Conservation (phyloP, 2,329 filamentous ascomycete species). For the Hypoxylon sp. region DNA sequence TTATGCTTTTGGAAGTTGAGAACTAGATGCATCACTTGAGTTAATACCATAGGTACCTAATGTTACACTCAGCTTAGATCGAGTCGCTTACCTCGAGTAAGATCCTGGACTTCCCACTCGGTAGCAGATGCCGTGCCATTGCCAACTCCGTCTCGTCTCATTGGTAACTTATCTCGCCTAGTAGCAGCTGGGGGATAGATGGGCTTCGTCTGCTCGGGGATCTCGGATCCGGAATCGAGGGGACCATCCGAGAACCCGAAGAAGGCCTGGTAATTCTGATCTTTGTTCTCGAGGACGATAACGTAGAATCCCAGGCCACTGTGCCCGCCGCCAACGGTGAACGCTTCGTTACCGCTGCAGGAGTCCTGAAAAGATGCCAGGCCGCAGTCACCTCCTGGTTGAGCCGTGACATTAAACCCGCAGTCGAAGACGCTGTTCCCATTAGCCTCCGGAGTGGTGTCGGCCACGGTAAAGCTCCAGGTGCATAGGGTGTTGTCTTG, state of each 20-base stretch:
- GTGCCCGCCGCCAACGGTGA: slow-evolving; percentile 41
- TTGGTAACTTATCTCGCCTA: background rate
- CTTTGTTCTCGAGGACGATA: slow-evolving; percentile 33
- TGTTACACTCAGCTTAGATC: background rate
- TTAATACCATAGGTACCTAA: slow-evolving; percentile 11
- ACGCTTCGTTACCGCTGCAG: slow-evolving; percentile 15
- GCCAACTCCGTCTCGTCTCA: background rate
- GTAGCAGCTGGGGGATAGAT: background rate
- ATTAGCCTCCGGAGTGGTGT: background rate
- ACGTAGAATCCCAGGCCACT: slow-evolving; percentile 40
- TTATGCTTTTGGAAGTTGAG: slow-evolving; percentile 24
- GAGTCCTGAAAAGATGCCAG: slow-evolving; percentile 13
- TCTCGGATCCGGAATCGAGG: slow-evolving; percentile 37
- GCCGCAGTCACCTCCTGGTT: slow-evolving; percentile 39
- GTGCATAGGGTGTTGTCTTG: slow-evolving; percentile 29
- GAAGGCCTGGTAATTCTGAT: slow-evolving; percentile 25
- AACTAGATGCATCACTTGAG: slow-evolving; percentile 21
- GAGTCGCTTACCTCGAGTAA: slow-evolving; percentile 25
- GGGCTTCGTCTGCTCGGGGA: slow-evolving; percentile 32
- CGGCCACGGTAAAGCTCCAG: slow-evolving; percentile 39
- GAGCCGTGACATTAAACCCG: slow-evolving; percentile 15
- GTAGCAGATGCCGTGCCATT: background rate
- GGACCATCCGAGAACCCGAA: slow-evolving; percentile 42
- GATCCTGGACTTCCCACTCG: slow-evolving; percentile 29
- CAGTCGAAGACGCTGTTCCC: slow-evolving; percentile 20